Percentiles rank a stretch among this genome's conserved stretches.
These are phyloP conservation scores for Strobilomyces confusus DNA, from an alignment of 768 basidiomycete species.

Conservation along the genomic window DNA sequence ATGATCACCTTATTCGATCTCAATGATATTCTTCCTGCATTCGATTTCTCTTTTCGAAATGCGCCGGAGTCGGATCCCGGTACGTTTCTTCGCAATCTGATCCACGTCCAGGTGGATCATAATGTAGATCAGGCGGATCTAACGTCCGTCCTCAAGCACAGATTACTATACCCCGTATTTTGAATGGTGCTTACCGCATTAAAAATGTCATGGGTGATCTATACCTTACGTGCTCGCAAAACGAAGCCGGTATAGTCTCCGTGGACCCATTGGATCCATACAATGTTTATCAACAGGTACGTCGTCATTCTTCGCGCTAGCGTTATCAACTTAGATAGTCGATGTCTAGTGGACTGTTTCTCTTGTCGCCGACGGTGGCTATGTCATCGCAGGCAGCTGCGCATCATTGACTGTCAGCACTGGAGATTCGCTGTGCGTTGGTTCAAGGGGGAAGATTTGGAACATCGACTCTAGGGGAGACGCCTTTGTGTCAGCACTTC, in stretches of 20 bases:
- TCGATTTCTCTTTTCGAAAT: neutral
- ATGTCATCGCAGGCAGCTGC: neutral
- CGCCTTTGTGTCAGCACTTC: neutral
- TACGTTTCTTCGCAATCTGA: neutral
- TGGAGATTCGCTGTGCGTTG: neutral
- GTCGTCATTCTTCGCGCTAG: neutral
- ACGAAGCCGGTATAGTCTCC: neutral
- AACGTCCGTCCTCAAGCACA: neutral
- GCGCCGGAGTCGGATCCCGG: neutral
- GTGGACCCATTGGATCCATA: neutral
- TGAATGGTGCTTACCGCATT: neutral
- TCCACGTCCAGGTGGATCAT: neutral
- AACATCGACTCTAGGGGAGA: neutral
- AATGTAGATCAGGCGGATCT: neutral
- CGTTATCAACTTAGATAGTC: too few species aligned
- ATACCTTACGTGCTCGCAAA: neutral
- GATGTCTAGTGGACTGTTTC: neutral
- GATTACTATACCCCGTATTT: neutral
- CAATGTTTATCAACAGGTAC: neutral
- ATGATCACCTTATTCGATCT: neutral
- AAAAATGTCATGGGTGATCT: neutral
- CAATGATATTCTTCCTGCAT: neutral
- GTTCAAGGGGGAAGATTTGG: neutral
- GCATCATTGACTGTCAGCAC: neutral
- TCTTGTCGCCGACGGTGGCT: neutral